Percentiles rank a stretch among this genome's conserved stretches.
Conservation (phyloP, 441 rosid species). For the Euphorbia celastroides region DNA sequence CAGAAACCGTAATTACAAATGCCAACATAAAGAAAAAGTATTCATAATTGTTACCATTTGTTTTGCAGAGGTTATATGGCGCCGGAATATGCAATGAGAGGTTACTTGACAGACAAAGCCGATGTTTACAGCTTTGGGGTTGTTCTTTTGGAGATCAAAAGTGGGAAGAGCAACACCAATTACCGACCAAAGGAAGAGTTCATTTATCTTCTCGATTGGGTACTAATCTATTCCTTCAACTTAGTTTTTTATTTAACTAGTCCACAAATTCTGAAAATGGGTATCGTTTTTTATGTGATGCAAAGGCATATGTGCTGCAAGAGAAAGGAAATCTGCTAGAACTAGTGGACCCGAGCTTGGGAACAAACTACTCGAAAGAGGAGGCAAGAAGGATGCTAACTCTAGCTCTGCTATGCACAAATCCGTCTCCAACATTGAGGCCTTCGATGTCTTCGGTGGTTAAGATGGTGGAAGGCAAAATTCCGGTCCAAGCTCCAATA, state of each 20-base stretch:
- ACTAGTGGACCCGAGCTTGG: conserved; percentile 46
- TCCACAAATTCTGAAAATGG: not conserved
- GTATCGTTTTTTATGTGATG: not conserved
- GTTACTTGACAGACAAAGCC: conserved; percentile 82
- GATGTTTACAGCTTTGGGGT: conserved; percentile 88
- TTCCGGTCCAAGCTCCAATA: conserved; percentile 47
- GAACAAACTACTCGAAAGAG: conserved; percentile 28
- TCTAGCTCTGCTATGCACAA: conserved; percentile 56
- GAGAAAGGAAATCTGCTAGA: conserved; percentile 42
- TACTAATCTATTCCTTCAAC: conserved; percentile 17
- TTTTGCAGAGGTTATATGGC: conserved; percentile 73
- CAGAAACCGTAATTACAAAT: not conserved
- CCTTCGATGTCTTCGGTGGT: conserved; percentile 74
- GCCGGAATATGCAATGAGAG: conserved; percentile 90
- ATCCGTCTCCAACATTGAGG: conserved; percentile 54
- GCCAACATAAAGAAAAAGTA: not conserved
- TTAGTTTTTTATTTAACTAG: no score
- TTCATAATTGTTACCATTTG: not conserved
- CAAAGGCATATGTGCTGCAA: conserved; percentile 50
- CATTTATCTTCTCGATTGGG: conserved; percentile 85
- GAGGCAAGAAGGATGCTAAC: conserved; percentile 51
- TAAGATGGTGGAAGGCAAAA: conserved; percentile 56
- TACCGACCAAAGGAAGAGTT: conserved; percentile 60
- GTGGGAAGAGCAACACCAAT: conserved; percentile 76
- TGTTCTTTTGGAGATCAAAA: conserved; percentile 60